Conservation (phyloP, 306 rosid species). For the Prunus dulcis region DNA sequence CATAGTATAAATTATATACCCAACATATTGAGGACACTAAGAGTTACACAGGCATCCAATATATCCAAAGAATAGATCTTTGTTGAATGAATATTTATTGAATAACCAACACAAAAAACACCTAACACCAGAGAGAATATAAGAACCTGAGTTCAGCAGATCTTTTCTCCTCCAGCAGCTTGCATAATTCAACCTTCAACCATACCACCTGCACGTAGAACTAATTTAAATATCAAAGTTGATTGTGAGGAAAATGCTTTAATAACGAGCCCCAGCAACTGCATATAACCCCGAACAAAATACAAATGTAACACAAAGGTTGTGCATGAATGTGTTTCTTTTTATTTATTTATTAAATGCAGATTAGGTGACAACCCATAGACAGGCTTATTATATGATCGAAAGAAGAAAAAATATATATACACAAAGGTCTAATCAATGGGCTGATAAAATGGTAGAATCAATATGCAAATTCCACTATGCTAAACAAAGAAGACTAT, state of each 20-base stretch:
- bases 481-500: conserved; percentile 10
- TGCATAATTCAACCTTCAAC: conserved; percentile 87
- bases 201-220: conserved; percentile 70
- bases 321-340: neutral
- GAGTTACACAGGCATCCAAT: neutral
- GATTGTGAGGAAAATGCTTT: conserved; percentile 11
- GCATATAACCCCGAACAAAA: neutral
- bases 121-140: conserved; percentile 10
- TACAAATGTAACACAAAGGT: neutral
- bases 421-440: neutral
- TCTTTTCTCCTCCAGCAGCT: conserved; percentile 84
- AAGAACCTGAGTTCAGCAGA: conserved; percentile 80
- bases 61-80: neutral
- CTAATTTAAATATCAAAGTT: conserved; percentile 24
- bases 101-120: neutral
- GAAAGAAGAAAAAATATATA: neutral
- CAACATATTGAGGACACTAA: neutral
- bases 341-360: neutral
- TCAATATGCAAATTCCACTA: conserved; percentile 21
- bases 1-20: neutral
- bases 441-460: neutral
- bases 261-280: neutral
- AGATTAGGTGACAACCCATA: neutral
- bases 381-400: neutral
- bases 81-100: neutral